Evolutionary conservation across 352 stramenopile species (phyloP), one percentile per base, ranked within the genome.

Genomic region (Globisporangium megalacanthum): DNA sequence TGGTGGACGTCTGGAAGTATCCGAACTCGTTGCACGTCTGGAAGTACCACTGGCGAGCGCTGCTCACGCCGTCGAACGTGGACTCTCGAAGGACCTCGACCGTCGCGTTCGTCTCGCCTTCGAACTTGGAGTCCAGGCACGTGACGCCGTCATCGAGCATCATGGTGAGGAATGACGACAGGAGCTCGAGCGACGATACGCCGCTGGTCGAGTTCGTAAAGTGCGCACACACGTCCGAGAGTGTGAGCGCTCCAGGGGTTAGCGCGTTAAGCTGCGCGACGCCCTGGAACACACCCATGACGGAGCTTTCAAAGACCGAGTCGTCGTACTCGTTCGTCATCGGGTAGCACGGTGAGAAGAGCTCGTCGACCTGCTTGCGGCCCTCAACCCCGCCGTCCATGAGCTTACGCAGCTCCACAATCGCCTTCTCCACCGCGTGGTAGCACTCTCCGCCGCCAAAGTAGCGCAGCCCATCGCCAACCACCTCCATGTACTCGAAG

Each of bases 1-100:
- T 88, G 17, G 69, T 80, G 11, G 82, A 79, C 20, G 81, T 91
- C 60, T 94, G 84, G 60, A 91, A 94, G 66, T 92, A 96, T 6
- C 86, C 86, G 49, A 96, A 94, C 56, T 96, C 85, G 61, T 93
- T 95, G 69, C 87, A 96, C 19, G 85, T 94, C 62, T 94, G 83
- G 59, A 90, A 96, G 9, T 88, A 76, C 87, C 87, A 96, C 64
- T 92, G 83, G 13, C 83, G 78, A 35, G 76, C 73, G 55, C 73
- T 86, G 52, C 68, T 86, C 52, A 80, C 67, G 31, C 83, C 83
- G 54, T 92, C 80, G 50, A 92, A 92, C 46, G 72, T 68, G 19
- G 72, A 62, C 10, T 86, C 70, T 51, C 70, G 64, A 17, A 92
- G 54, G 31, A 86, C 70, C 51, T 92, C 77, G 44, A 92, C 73